phyloP scores from a whole-genome alignment of 305 asterid species.

The Solanum hybrid region DNA sequence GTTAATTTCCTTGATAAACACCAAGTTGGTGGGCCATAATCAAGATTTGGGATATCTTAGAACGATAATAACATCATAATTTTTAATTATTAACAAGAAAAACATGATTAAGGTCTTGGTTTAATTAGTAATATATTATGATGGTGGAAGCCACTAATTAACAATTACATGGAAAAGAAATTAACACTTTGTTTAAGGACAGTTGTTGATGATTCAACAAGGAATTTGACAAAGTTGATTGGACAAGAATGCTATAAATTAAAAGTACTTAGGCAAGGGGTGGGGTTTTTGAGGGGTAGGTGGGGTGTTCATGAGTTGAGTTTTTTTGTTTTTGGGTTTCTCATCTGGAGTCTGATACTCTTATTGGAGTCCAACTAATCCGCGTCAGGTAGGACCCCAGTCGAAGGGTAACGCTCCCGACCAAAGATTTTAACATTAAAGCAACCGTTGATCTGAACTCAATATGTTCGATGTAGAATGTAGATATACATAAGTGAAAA shows the following conservation, averaged over 20 bases:
- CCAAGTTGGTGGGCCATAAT: constrained; percentile 50
- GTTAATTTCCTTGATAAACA: constrained; percentile 45
- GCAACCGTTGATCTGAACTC: background rate
- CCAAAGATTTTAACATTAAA: background rate
- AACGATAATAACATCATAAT: constrained; percentile 52
- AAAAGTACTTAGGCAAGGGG: background rate
- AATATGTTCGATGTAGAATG: background rate
- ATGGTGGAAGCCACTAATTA: constrained; percentile 63
- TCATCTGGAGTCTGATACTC: background rate
- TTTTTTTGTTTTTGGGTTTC: too few species aligned
- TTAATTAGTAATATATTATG: constrained; percentile 15
- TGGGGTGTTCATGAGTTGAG: background rate
- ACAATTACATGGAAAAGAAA: constrained; percentile 14
- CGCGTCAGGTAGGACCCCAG: background rate
- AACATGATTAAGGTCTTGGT: constrained; percentile 48
- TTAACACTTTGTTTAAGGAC: constrained; percentile 21
- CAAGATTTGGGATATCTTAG: constrained; percentile 75
- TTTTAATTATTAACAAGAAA: constrained; percentile 60
- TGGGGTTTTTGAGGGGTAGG: background rate
- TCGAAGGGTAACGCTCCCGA: background rate
- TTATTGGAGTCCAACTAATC: background rate
- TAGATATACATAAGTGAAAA: background rate
- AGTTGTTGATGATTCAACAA: constrained; percentile 39
- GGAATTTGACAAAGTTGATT: constrained; percentile 29
- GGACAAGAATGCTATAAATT: constrained; percentile 15